Base-by-base conservation (phyloP, 176 grass and related monocot species). In the Puya raimondii region DNA sequence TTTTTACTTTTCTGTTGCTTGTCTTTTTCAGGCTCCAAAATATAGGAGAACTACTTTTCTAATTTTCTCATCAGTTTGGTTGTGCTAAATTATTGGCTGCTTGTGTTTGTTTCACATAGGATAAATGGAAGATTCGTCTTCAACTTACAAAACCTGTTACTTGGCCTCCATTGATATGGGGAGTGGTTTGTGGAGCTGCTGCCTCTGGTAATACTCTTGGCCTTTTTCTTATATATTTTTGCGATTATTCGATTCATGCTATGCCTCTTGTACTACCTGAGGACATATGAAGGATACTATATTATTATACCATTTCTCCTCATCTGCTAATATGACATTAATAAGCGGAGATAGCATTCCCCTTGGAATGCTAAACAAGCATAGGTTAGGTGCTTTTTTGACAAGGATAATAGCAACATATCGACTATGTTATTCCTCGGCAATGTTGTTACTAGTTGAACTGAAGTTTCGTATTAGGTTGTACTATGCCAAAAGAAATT, bases 41-140 rank as follows among this genome's bases (percentile, higher is more conserved):
- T 61, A 20, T n/a, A 61, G n/a, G 56, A 61, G 56, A 61, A 42
- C 33, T 6, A 42, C 33, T 42, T 42, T 42, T 42, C 33, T 42
- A 8, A 42, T 42, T 61, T 17, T 61, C 16, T 61, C 21, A 22
- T 61, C 56, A 61, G 21, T 9, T 42, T 21, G 56, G 9, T 53
- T 68, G 22, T 22, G 3, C 42, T 67, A 64, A 70, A 64, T 50
- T 63, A 49, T 50, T 71, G 4, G 10, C 21, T 79, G 53, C 49
- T 83, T 83, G 53, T 16, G 56, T 11, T 47, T 53, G 49, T 49
- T 78, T 11, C 47, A 64, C 26, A 71, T 64, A 97, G 93, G 78
- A 97, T 72, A 90, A 90, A 74, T 97, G 93, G 93, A 97, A 97
- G 88, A 92, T 97, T 53, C 86, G 93, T 23, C 86, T 97, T 85